Evolutionary conservation across 805 yeast species (phyloP), one percentile per base, ranked within the genome.

Genomic region (Myxozyma vanderwaltii): DNA sequence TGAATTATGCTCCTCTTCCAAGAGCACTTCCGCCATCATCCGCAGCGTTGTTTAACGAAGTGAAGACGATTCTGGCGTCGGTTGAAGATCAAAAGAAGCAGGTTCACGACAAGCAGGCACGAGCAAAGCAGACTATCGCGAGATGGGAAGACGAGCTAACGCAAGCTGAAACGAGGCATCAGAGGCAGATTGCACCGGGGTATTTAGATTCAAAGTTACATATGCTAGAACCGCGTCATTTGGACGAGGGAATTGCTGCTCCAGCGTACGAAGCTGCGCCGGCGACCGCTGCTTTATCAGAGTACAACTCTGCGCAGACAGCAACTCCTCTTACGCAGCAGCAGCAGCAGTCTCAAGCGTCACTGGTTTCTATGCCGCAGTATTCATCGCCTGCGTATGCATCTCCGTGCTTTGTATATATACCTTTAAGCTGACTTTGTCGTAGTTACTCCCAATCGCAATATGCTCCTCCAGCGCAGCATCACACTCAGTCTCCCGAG

Each of bases 1-100:
- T 77, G 33, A 79, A 79, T 62, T 84, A 80, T 69, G 72, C 71
- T 17, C 69, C 71, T 12, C 66, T 78, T 7, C 78, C 80, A 5
- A 58, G 68, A 1, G 57, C 60, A 4, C 58, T 74, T 21, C 78
- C 77, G n/a, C 71, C 68, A 21, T 66, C 76, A 3, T 69, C 68
- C 12, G 50, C 71, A 2, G 69, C 69, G 7, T 59, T 71, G 1
- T 58, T 58, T 7, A 71, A 68, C 2, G 74, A 74, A 33, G 62
- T 76, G 5, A 64, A 67, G 24, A 67, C 68, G 13, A 73, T 77
- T 66, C 63, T 68, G 33, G 51, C 52, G 5, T 79, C 78, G 46
- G 69, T 77, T 38, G 64, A 64, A 0, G 68, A 63, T 15, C 72
- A 76, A 40, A 61, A 71, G 51, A 53, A 52, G 36, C 68, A 66